Evolutionary conservation across 139 green algal genomes (phyloP).

Genomic region (Diplosphaera chodatii): DNA sequence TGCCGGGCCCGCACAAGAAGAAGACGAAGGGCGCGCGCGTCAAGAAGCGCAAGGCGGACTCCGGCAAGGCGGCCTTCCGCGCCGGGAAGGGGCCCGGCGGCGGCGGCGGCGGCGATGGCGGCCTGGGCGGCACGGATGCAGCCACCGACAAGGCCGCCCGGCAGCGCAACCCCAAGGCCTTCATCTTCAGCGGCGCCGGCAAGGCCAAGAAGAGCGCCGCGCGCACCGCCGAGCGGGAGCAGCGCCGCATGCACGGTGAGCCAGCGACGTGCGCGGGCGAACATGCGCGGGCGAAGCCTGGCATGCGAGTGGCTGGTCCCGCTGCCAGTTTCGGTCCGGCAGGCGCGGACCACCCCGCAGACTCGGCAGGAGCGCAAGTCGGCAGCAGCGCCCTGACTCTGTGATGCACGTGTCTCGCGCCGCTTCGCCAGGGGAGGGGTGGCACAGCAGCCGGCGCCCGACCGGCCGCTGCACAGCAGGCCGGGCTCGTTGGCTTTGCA

Average conservation of each 20-base stretch:
- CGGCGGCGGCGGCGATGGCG: constrained; percentile 4
- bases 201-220: constrained; percentile 60
- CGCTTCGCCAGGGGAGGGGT: too few relatives aligned
- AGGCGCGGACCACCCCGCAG: too few relatives aligned
- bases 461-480: too few relatives aligned
- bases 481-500: too few relatives aligned
- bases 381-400: too few relatives aligned
- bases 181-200: constrained; percentile 53
- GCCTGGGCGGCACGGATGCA: constrained; percentile 1
- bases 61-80: neutral
- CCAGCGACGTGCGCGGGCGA: too few relatives aligned
- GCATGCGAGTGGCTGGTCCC: too few relatives aligned
- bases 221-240: constrained; percentile 81
- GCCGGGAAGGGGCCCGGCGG: constrained; percentile 27
- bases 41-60: constrained; percentile 52
- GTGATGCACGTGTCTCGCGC: too few relatives aligned
- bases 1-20: constrained; percentile 32
- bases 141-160: constrained; percentile 12
- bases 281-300: neutral
- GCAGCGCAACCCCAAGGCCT: constrained; percentile 65
- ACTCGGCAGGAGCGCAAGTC: too few relatives aligned
- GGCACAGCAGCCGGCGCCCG: too few relatives aligned
- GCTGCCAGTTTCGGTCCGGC: too few relatives aligned
- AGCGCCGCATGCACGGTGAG: constrained; percentile 84
- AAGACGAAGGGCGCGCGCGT: constrained; percentile 64